phyloP scores from a whole-genome alignment of 371 early-diverging fungal genomes.

The Rhizopus delemar region DNA sequence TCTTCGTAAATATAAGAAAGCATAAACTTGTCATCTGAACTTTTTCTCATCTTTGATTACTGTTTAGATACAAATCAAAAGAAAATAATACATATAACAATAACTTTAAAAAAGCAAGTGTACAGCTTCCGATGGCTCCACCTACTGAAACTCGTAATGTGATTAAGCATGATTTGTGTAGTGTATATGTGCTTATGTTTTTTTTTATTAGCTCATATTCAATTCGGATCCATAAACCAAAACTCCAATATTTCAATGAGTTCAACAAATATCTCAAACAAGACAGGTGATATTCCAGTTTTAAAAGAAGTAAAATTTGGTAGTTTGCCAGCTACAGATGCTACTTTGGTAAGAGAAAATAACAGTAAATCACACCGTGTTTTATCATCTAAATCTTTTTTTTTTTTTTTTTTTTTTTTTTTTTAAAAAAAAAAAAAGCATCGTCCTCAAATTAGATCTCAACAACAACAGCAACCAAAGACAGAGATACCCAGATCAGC shows the following conservation, averaged over 20 bases:
- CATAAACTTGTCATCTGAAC: constrained; percentile 1
- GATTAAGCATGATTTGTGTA: background rate
- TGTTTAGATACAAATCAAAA: constrained; percentile 14
- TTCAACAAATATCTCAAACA: constrained; percentile 2
- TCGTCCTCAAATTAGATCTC: constrained; percentile 11
- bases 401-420: too few species aligned
- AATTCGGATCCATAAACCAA: constrained; percentile 58
- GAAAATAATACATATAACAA: constrained; percentile 13
- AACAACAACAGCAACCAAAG: constrained; percentile 16
- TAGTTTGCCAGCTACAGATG: constrained; percentile 42
- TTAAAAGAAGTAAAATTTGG: constrained; percentile 40
- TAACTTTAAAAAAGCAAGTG: constrained; percentile 28
- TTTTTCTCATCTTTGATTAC: constrained; percentile 8
- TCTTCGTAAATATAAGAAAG: background rate
- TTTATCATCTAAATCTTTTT: constrained; percentile 1
- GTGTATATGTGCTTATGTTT: background rate
- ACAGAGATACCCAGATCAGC: constrained; percentile 31
- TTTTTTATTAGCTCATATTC: constrained; percentile 39
- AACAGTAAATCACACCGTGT: background rate
- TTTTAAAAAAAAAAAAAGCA: constrained; percentile 8
- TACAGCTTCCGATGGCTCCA: constrained; percentile 49
- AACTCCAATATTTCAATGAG: constrained; percentile 12
- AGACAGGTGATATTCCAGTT: constrained; percentile 23
- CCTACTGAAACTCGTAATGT: constrained; percentile 39
- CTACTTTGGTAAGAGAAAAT: constrained; percentile 26